phyloP scores from a whole-genome alignment of 768 basidiomycete genomes.

The Lyophyllum decastes region DNA sequence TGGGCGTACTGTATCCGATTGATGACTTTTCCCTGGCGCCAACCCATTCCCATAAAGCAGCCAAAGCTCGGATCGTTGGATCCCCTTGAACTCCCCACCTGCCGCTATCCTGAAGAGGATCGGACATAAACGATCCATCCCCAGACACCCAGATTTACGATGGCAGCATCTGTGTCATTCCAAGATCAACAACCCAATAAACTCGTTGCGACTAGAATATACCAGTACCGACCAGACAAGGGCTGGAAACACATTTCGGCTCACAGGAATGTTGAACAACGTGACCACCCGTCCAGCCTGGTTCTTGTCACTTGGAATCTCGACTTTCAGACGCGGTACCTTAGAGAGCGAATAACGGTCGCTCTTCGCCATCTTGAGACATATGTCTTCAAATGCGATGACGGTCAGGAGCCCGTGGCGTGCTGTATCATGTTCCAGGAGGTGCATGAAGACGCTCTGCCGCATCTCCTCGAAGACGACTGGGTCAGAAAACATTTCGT shows the following conservation, averaged over 20 bases:
- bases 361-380: slow-evolving; percentile 57
- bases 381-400: slow-evolving; percentile 49
- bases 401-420: slow-evolving; percentile 50
- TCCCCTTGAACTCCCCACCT: background rate
- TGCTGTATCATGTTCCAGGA: slow-evolving; percentile 75
- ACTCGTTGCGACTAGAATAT: slow-evolving; percentile 32
- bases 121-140: background rate
- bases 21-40: slow-evolving; percentile 2
- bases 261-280: slow-evolving; percentile 28
- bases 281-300: slow-evolving; percentile 34
- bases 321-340: slow-evolving; percentile 42
- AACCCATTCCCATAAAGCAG: slow-evolving; percentile 9
- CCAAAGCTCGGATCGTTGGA: background rate
- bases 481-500: slow-evolving; percentile 68
- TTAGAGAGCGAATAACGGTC: slow-evolving; percentile 43
- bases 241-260: slow-evolving; percentile 49
- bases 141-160: background rate
- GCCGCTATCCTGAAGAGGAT: background rate
- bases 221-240: slow-evolving; percentile 40
- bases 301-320: slow-evolving; percentile 76
- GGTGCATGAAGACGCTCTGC: slow-evolving; percentile 47
- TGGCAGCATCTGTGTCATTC: slow-evolving; percentile 10
- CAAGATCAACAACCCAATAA: slow-evolving; percentile 25
- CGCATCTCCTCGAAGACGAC: slow-evolving; percentile 48
- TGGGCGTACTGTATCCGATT: slow-evolving; percentile 2